These are phyloP conservation scores for Linum usitatissimum DNA, from an alignment of 345 rosid genomes.

Conservation along the genomic window DNA sequence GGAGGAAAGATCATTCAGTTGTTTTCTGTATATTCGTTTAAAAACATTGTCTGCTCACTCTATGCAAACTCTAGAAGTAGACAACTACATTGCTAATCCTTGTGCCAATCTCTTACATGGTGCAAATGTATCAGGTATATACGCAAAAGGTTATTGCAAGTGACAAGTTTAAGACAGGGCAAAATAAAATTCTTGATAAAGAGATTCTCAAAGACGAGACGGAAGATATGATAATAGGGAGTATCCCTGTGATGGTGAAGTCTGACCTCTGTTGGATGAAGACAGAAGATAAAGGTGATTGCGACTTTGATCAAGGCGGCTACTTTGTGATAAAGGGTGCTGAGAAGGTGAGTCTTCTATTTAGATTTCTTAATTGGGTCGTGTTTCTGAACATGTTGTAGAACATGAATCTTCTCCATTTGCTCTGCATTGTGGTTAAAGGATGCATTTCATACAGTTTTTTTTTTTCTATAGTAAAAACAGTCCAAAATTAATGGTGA, in stretches of 20 bases:
- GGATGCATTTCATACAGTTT: too few relatives aligned
- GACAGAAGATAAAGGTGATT: conserved; percentile 45
- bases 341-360: conserved; percentile 51
- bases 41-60: neutral
- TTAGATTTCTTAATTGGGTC: neutral
- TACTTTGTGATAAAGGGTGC: conserved; percentile 87
- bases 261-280: conserved; percentile 69
- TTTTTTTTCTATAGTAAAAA: too few relatives aligned
- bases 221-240: conserved; percentile 51
- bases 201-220: conserved; percentile 23
- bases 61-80: neutral
- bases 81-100: neutral
- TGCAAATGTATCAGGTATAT: conserved; percentile 42
- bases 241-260: conserved; percentile 85
- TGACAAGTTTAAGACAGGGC: conserved; percentile 86
- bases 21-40: neutral
- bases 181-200: conserved; percentile 37
- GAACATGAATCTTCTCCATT: too few relatives aligned
- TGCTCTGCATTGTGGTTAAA: too few relatives aligned
- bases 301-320: conserved; percentile 89
- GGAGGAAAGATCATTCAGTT: neutral
- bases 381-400: too few relatives aligned
- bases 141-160: conserved; percentile 31
- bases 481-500: too few relatives aligned
- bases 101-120: conserved; percentile 6